phyloP scores from a whole-genome alignment of 2,329 filamentous ascomycete species.

The Fusarium solani-melongenae region DNA sequence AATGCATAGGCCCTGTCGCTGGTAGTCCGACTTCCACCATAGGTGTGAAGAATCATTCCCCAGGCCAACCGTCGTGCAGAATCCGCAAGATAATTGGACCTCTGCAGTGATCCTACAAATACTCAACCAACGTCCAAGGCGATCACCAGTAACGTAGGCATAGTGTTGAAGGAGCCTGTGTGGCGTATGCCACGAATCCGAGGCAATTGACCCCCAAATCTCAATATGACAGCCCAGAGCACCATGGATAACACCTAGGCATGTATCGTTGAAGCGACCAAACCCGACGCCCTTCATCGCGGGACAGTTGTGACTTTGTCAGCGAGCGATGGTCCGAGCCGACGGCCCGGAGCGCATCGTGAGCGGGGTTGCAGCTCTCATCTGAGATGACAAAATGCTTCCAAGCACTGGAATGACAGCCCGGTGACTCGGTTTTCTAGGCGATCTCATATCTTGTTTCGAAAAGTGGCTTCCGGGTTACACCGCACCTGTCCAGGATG shows the following conservation, averaged over 20 bases:
- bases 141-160: conserved; percentile 12
- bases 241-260: neutral
- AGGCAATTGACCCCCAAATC: neutral
- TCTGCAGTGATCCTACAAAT: conserved; percentile 25
- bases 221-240: neutral
- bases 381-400: neutral
- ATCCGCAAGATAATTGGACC: conserved; percentile 7
- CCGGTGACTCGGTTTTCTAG: neutral
- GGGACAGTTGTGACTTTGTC: conserved; percentile 21
- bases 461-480: conserved; percentile 9
- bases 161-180: conserved; percentile 21
- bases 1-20: conserved; percentile 62
- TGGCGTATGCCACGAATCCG: neutral
- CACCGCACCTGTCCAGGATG: conserved; percentile 43
- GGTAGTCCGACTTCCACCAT: conserved; percentile 58
- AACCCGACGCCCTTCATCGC: conserved; percentile 15
- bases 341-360: conserved; percentile 20
- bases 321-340: conserved; percentile 34
- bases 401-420: neutral
- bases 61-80: neutral
- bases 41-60: conserved; percentile 56
- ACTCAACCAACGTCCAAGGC: conserved; percentile 18
- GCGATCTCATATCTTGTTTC: neutral
- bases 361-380: conserved; percentile 9
- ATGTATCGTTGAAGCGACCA: neutral